These are phyloP conservation scores for Trichopus zeylanicus DNA, from an alignment of 116 monocot genomes.

Conservation along the genomic window DNA sequence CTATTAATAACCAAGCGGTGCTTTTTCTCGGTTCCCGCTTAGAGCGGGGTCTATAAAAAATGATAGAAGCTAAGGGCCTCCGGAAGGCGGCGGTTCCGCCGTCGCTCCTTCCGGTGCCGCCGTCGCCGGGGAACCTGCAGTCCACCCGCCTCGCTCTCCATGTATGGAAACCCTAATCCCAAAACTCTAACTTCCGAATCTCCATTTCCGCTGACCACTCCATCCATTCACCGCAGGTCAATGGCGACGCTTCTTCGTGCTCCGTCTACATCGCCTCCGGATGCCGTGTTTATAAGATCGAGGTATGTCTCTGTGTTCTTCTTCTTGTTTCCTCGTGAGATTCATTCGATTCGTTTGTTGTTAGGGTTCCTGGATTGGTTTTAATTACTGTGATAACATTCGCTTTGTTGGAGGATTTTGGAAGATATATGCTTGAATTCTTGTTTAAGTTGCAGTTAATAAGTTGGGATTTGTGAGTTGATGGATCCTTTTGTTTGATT, in stretches of 20 bases:
- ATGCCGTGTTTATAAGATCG: conserved; percentile 59
- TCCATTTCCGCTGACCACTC: not conserved
- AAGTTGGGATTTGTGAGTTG: too few species aligned
- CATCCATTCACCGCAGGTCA: conserved; percentile 24
- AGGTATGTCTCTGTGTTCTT: conserved; percentile 18
- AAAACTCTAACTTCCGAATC: not conserved
- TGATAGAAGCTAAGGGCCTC: conserved; percentile 59
- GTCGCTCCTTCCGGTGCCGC: conserved; percentile 41
- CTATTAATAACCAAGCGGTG: too few species aligned
- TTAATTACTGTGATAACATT: too few species aligned
- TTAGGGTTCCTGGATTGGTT: too few species aligned
- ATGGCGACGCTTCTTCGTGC: conserved; percentile 40
- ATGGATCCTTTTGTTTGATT: too few species aligned
- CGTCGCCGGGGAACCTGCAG: conserved; percentile 65
- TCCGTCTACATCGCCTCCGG: conserved; percentile 78
- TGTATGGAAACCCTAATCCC: conserved; percentile 29
- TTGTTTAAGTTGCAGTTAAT: too few species aligned
- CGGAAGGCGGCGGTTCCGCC: conserved; percentile 51
- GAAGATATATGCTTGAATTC: too few species aligned
- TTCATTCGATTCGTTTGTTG: not conserved
- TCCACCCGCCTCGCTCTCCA: conserved; percentile 76
- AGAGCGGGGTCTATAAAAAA: not conserved
- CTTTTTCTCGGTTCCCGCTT: conserved; percentile 4
- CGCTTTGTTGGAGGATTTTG: too few species aligned
- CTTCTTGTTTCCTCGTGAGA: too few species aligned